These are phyloP conservation scores for Solidago caesia DNA, from an alignment of 129 eudicot genomes.

Conservation along the genomic window DNA sequence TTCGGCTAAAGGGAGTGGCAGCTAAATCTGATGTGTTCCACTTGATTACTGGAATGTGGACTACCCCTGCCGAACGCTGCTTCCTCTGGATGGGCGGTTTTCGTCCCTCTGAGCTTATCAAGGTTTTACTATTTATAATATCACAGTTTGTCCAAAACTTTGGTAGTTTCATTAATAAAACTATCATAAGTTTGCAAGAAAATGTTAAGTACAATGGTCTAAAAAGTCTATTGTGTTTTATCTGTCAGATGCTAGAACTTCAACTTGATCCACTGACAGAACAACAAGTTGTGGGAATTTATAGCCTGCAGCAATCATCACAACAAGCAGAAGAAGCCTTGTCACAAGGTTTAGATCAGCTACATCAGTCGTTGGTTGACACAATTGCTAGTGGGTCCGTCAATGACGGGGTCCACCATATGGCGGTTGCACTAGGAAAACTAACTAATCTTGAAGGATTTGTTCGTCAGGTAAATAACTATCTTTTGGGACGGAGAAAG, in stretches of 20 bases:
- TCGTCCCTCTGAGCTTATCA: slow-evolving; percentile 70
- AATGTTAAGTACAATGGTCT: background rate
- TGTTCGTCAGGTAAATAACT: slow-evolving; percentile 67
- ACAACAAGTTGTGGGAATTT: slow-evolving; percentile 86
- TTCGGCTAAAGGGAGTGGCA: slow-evolving; percentile 66
- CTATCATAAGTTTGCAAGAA: background rate
- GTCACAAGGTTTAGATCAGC: slow-evolving; percentile 76
- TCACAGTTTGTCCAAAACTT: background rate
- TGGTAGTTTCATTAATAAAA: background rate
- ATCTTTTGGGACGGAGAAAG: too few species aligned
- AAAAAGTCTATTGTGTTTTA: background rate
- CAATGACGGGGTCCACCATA: slow-evolving; percentile 80
- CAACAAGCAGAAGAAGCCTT: slow-evolving; percentile 93
- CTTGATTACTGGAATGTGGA: slow-evolving; percentile 89
- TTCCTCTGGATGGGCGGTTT: slow-evolving; percentile 82
- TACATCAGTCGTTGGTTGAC: slow-evolving; percentile 76
- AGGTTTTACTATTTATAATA: slow-evolving; percentile 32
- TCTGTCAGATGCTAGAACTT: slow-evolving; percentile 57
- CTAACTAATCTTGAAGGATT: slow-evolving; percentile 96
- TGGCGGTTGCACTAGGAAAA: slow-evolving; percentile 90
- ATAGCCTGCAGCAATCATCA: slow-evolving; percentile 74
- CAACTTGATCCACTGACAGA: slow-evolving; percentile 87
- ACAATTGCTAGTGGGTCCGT: slow-evolving; percentile 62
- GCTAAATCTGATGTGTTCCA: slow-evolving; percentile 91
- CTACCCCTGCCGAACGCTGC: slow-evolving; percentile 89